Conservation (phyloP, 164 flowering plant genomes). For the Magnolia kwangsiensis region DNA sequence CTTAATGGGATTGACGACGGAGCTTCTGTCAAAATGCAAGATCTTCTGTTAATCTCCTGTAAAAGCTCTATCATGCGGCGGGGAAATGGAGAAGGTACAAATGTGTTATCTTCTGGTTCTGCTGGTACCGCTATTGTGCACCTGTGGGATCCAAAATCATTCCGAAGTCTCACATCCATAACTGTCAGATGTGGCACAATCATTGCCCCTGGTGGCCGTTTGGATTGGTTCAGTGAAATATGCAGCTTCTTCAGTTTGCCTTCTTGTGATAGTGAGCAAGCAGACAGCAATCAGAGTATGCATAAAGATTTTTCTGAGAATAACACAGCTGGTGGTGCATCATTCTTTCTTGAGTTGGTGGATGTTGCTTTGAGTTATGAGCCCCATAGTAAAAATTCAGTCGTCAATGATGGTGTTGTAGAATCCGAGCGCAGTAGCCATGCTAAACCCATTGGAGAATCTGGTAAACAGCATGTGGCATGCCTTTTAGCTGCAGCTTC, state of each 20-base stretch:
- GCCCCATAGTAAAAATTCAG: conserved; percentile 39
- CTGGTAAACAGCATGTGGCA: conserved; percentile 40
- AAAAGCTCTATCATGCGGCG: conserved; percentile 68
- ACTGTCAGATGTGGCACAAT: conserved; percentile 71
- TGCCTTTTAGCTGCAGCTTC: conserved; percentile 82
- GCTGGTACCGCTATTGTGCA: conserved; percentile 69
- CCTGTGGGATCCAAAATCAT: conserved; percentile 50
- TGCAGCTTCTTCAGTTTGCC: conserved; percentile 54
- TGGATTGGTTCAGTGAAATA: conserved; percentile 76
- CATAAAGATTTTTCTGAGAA: conserved; percentile 24
- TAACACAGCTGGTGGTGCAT: conserved; percentile 26
- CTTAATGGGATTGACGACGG: conserved; percentile 23
- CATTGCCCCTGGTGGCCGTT: conserved; percentile 78
- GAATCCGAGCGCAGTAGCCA: conserved; percentile 22
- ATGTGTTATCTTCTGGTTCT: conserved; percentile 69
- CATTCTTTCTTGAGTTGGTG: conserved; percentile 67
- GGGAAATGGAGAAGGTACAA: conserved; percentile 93
- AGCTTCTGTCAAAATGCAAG: conserved; percentile 26
- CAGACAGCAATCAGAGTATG: conserved; percentile 14
- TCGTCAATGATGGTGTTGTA: conserved; percentile 13
- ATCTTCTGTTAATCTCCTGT: conserved; percentile 72
- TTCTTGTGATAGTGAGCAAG: conserved; percentile 35
- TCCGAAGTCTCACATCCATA: conserved; percentile 41
- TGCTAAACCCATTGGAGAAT: conserved; percentile 22
- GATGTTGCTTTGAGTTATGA: conserved; percentile 90